Conservation (phyloP, 768 basidiomycete species). For the Pleurotus platypus region DNA sequence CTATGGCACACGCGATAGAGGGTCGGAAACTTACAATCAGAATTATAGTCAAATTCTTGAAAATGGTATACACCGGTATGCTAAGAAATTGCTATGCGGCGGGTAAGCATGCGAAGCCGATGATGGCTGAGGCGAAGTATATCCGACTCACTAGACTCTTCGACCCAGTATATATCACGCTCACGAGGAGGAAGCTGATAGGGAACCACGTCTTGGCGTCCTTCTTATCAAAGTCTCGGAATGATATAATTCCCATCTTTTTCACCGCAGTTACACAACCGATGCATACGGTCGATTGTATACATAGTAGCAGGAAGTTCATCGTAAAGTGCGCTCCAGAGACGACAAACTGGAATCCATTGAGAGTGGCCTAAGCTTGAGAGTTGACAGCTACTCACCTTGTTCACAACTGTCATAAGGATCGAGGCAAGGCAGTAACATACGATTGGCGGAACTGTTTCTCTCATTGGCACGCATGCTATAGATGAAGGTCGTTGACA, state of each 20-base stretch:
- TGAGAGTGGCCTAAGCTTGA: neutral
- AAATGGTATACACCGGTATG: constrained; percentile 98
- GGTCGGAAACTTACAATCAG: constrained; percentile 66
- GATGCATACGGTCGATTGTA: constrained; percentile 88
- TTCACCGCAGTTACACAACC: constrained; percentile 73
- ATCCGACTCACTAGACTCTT: constrained; percentile 80
- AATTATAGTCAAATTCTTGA: constrained; percentile 99
- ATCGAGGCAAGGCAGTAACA: constrained; percentile 93
- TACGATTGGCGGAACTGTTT: constrained; percentile 70
- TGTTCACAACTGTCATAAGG: constrained; percentile 96
- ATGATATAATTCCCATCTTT: constrained; percentile 72
- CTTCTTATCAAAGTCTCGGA: constrained; percentile 75
- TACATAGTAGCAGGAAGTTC: constrained; percentile 91
- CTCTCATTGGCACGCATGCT: neutral
- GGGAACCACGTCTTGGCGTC: constrained; percentile 96
- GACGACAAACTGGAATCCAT: constrained; percentile 73
- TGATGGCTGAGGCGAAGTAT: neutral
- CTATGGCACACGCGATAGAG: neutral
- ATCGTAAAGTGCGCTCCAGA: constrained; percentile 92
- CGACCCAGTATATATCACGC: constrained; percentile 96
- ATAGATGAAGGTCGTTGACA: constrained; percentile 8
- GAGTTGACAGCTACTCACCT: constrained; percentile 45
- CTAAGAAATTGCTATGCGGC: constrained; percentile 85
- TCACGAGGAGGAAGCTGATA: constrained; percentile 86
- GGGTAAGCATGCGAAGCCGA: neutral